Conservation (phyloP, 2,329 filamentous ascomycete genomes). For the Ophiocordyceps australis region DNA sequence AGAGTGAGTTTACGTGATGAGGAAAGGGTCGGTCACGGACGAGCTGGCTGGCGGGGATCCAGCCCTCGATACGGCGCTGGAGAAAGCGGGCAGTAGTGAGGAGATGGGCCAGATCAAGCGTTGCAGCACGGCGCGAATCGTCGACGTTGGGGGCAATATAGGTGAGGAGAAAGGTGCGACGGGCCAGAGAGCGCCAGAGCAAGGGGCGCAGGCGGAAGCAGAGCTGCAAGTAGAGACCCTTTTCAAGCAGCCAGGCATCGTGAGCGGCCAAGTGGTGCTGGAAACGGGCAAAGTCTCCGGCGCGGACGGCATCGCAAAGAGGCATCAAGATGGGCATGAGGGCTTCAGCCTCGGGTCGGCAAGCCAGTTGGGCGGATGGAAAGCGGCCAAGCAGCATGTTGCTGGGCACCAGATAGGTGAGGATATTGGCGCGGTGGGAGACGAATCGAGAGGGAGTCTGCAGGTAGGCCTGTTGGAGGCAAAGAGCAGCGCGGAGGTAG, state of each 20-base stretch:
- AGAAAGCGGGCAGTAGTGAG: constrained; percentile 44
- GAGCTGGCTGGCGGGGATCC: constrained; percentile 20
- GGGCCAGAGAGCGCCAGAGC: constrained; percentile 67
- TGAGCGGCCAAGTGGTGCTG: constrained; percentile 46
- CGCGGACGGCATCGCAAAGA: constrained; percentile 52
- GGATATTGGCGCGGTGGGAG: constrained; percentile 59
- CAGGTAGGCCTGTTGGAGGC: constrained; percentile 62
- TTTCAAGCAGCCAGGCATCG: constrained; percentile 57
- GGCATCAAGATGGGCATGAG: constrained; percentile 52
- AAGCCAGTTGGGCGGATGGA: constrained; percentile 47
- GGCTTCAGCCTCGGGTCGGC: constrained; percentile 41
- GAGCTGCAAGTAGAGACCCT: constrained; percentile 58
- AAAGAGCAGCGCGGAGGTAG: constrained; percentile 58
- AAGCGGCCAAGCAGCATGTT: constrained; percentile 78
- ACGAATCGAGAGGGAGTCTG: constrained; percentile 44
- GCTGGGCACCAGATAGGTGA: constrained; percentile 66
- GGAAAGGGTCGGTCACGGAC: constrained; percentile 15
- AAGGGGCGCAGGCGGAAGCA: constrained; percentile 62
- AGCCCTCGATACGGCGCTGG: constrained; percentile 45
- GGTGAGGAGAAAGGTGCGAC: constrained; percentile 60
- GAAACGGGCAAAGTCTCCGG: constrained; percentile 59
- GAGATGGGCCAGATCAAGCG: constrained; percentile 54
- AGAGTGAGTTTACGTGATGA: constrained; percentile 27
- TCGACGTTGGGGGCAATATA: constrained; percentile 47
- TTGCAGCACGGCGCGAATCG: constrained; percentile 46